phyloP scores from a whole-genome alignment of 805 yeast genomes.

The Starmerella stigmatis region DNA sequence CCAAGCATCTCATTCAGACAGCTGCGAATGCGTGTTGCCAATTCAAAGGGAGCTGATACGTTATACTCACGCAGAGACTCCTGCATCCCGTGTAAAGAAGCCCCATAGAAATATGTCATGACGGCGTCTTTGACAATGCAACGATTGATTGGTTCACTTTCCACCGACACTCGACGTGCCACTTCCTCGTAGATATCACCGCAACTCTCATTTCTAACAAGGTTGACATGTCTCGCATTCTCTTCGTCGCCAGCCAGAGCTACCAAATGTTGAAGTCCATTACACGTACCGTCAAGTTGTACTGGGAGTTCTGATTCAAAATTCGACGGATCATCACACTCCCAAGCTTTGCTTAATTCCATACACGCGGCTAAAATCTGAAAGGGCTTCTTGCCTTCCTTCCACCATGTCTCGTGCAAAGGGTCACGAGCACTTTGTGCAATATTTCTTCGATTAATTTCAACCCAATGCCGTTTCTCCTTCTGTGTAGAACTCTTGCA shows the following conservation, averaged over 20 bases:
- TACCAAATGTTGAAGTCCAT: constrained; percentile 50
- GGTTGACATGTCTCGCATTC: constrained; percentile 45
- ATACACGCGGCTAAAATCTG: constrained; percentile 44
- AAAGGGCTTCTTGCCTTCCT: constrained; percentile 43
- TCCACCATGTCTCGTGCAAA: constrained; percentile 39
- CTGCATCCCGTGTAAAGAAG: constrained; percentile 43
- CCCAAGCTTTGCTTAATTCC: constrained; percentile 39
- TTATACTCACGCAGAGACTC: neutral
- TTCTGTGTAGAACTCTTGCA: constrained; percentile 39
- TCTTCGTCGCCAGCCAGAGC: constrained; percentile 46
- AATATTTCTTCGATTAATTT: constrained; percentile 34
- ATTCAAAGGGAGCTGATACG: neutral
- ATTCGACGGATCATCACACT: constrained; percentile 34
- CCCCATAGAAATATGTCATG: constrained; percentile 92
- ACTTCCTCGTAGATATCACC: constrained; percentile 40
- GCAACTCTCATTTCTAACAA: constrained; percentile 41
- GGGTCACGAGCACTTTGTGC: constrained; percentile 39
- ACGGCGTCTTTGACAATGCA: constrained; percentile 83
- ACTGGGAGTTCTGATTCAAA: constrained; percentile 40
- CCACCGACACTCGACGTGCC: constrained; percentile 28
- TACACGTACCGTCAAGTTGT: constrained; percentile 51
- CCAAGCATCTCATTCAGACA: constrained; percentile 2
- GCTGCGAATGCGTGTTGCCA: neutral
- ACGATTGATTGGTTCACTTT: constrained; percentile 31
- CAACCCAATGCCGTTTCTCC: constrained; percentile 36